These are phyloP conservation scores for Theileria orientalis DNA, from an alignment of 169 alveolate genomes.

Conservation along the genomic window DNA sequence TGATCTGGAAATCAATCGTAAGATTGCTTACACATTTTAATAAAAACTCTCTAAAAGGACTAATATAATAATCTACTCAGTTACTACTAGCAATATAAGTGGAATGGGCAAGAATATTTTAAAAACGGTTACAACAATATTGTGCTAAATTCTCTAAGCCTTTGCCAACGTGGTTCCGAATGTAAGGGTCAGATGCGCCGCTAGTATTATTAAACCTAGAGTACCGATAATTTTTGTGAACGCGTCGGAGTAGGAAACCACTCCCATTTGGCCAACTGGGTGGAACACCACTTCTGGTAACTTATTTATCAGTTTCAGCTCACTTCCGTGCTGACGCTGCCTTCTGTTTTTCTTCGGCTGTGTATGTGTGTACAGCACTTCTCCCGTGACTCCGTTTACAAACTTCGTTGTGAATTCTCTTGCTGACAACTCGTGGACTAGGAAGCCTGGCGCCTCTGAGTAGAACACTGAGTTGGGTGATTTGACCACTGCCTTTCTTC, in stretches of 20 bases:
- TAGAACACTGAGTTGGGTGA: slow-evolving; percentile 67
- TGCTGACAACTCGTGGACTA: slow-evolving; percentile 77
- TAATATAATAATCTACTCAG: background rate
- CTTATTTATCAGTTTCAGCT: slow-evolving; percentile 66
- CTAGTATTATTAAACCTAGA: slow-evolving; percentile 77
- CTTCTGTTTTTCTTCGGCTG: slow-evolving; percentile 69
- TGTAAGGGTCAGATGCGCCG: slow-evolving; percentile 36
- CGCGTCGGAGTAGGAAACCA: slow-evolving; percentile 77
- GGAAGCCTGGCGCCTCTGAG: slow-evolving; percentile 80
- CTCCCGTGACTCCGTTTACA: slow-evolving; percentile 77
- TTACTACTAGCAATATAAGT: background rate
- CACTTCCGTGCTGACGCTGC: slow-evolving; percentile 61
- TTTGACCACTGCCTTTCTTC: slow-evolving; percentile 64
- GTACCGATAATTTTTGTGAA: slow-evolving; percentile 82
- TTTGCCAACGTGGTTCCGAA: slow-evolving; percentile 55
- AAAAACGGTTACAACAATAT: background rate
- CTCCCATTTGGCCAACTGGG: slow-evolving; percentile 78
- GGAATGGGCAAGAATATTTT: background rate
- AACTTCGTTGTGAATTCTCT: slow-evolving; percentile 78
- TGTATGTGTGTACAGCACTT: slow-evolving; percentile 71
- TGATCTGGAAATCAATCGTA: background rate
- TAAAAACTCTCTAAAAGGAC: background rate
- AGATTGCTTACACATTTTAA: background rate
- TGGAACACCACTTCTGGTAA: slow-evolving; percentile 74
- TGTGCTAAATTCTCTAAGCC: slow-evolving; percentile 2